These are phyloP conservation scores for Ambrosia artemisiifolia DNA, from an alignment of 129 eudicot genomes.

Conservation along the genomic window DNA sequence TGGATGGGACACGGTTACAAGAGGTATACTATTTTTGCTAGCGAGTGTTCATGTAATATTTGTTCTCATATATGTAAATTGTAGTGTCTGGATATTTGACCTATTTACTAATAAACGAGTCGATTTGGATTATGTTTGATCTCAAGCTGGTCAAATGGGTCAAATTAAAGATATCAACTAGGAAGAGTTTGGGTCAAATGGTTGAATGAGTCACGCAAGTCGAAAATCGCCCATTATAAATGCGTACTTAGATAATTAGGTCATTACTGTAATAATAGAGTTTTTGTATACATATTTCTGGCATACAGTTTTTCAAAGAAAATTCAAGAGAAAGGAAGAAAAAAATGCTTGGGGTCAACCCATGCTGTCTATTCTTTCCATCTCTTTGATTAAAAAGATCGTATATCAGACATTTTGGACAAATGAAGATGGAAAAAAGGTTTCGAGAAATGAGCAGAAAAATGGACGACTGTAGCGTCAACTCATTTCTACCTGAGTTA, in stretches of 20 bases:
- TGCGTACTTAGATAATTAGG: neutral
- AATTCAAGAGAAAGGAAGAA: neutral
- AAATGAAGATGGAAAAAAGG: neutral
- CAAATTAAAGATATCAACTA: neutral
- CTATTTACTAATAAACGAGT: neutral
- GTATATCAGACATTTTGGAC: neutral
- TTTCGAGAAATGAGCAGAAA: neutral
- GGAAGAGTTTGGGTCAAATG: neutral
- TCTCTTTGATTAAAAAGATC: neutral
- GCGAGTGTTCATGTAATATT: neutral
- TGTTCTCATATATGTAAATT: neutral
- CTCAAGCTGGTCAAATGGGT: neutral
- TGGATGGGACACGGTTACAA: slow-evolving; percentile 86
- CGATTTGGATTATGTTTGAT: neutral
- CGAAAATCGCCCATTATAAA: neutral
- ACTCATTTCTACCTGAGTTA: neutral
- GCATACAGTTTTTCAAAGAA: neutral
- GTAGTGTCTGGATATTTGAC: neutral
- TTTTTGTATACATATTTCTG: neutral
- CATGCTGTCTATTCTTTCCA: no score
- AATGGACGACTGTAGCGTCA: neutral
- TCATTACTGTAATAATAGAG: neutral
- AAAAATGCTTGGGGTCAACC: neutral
- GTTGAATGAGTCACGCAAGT: neutral
- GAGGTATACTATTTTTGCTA: slow-evolving; percentile 49